Base-by-base conservation (phyloP, 2,329 filamentous ascomycete species). In the Arthrobotrys musiformis region DNA sequence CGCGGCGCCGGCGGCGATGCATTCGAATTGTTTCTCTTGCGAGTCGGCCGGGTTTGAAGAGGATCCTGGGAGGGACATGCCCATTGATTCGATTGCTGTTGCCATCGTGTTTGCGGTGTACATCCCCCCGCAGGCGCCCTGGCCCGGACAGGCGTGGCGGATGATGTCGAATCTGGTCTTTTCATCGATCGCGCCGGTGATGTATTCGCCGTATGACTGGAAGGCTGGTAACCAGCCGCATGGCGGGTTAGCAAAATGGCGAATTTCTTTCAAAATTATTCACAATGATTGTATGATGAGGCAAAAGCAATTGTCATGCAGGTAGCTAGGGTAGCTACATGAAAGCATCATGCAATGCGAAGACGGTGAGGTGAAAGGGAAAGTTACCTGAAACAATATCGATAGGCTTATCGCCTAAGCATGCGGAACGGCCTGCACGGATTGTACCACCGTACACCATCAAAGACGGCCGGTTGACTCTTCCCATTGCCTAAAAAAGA, bases 401-500 rank as follows among this genome's bases (percentile, higher is more conserved):
- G 81, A 97, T 93, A 73, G 90, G 86, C 67, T 89, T 88, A 82
- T 91, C 90, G 79, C 91, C 87, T 80, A 94, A 92, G 61, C 88
- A 88, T 81, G 86, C 88, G 69, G 92, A 92, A 85, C 94, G 97
- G 54, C 95, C 95, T 40, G 95, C 93, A 83, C 92, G 90, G 83
- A 98, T 99, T 46, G 92, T 93, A 58, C 95, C 95, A 80, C 95
- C 95, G 82, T 99, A 99, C 30, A 99, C 92, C 95, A 99, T 99
- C 83, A 99, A 87, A 81, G 92, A 93, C 30, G 95, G 95, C 54
- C 95, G 88, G 86, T 99, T 98, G 80, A 97, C 90, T 81, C 95
- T 89, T 40, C 93, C 94, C 92, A 97, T 97, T 70, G 94, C 95
- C 78, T 85, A 87, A 22, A 70, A 60, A n/a, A n/a, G n/a, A n/a